These are phyloP conservation scores for Suillus ampliporus DNA, from an alignment of 768 basidiomycete species.

Conservation along the genomic window DNA sequence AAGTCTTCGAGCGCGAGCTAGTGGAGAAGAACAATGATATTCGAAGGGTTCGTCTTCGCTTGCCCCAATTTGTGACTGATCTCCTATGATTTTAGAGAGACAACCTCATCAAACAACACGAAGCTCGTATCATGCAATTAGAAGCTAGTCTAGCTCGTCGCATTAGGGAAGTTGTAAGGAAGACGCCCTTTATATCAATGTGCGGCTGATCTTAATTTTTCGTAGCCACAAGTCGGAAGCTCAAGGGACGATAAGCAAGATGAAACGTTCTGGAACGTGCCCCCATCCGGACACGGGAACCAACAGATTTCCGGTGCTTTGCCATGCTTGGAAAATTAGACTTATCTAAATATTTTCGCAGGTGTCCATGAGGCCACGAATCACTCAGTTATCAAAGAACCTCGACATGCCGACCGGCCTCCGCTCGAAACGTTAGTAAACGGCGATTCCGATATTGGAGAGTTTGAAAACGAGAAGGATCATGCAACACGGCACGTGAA, in stretches of 20 bases:
- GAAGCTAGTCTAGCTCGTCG: slow-evolving; percentile 53
- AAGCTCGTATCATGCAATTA: slow-evolving; percentile 49
- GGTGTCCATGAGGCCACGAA: neutral
- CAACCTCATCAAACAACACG: slow-evolving; percentile 48
- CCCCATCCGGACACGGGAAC: slow-evolving; percentile 8
- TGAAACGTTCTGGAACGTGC: slow-evolving; percentile 9
- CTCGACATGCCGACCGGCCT: slow-evolving; percentile 13
- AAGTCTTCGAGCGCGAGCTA: slow-evolving; percentile 56
- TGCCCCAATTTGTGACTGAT: slow-evolving; percentile 11
- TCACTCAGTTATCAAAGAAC: neutral
- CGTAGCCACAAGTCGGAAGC: slow-evolving; percentile 10
- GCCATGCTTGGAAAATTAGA: neutral
- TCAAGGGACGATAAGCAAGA: slow-evolving; percentile 7
- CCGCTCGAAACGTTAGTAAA: slow-evolving; percentile 31
- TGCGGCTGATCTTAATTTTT: slow-evolving; percentile 6
- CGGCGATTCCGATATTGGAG: slow-evolving; percentile 34
- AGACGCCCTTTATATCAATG: slow-evolving; percentile 1
- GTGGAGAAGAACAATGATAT: slow-evolving; percentile 63
- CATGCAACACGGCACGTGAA: slow-evolving; percentile 28
- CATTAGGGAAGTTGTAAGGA: slow-evolving; percentile 43
- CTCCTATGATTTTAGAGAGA: slow-evolving; percentile 47
- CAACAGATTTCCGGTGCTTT: slow-evolving; percentile 7
- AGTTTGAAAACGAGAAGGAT: slow-evolving; percentile 28
- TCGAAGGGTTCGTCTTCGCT: slow-evolving; percentile 46
- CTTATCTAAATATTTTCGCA: neutral